These are phyloP conservation scores for Chalaropsis thielavioides DNA, from an alignment of 2,329 filamentous ascomycete genomes.

Conservation along the genomic window DNA sequence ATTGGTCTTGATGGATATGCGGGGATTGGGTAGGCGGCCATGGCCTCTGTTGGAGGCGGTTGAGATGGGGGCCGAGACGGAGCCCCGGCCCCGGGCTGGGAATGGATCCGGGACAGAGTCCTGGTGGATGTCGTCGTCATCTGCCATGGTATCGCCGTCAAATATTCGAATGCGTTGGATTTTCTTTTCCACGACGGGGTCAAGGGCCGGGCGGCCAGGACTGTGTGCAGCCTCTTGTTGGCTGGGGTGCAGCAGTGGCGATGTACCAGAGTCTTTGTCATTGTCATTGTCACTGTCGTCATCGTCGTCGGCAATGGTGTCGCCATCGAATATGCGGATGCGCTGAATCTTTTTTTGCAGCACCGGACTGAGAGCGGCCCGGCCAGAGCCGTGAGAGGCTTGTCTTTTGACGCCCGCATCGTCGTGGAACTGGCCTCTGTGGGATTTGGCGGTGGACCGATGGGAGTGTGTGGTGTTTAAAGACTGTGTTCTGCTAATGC, in stretches of 20 bases:
- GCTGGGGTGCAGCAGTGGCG: no score
- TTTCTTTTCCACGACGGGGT: neutral
- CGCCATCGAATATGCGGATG: neutral
- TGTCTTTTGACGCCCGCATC: neutral
- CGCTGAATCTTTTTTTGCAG: slow-evolving; percentile 1
- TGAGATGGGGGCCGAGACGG: neutral
- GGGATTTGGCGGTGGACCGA: neutral
- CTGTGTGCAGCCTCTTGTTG: neutral
- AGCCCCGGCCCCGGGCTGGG: neutral
- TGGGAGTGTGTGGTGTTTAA: neutral
- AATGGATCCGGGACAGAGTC: neutral
- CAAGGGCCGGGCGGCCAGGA: neutral
- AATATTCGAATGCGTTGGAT: neutral
- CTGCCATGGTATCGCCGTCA: neutral
- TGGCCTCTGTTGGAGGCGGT: neutral
- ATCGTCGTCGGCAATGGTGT: neutral
- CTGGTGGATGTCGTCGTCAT: neutral
- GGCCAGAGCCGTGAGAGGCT: neutral
- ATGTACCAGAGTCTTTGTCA: neutral
- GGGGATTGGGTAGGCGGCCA: neutral
- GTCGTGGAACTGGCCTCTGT: neutral
- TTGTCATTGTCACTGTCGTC: neutral
- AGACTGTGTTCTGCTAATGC: neutral
- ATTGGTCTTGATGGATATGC: slow-evolving; percentile 12
- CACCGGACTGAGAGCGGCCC: neutral